Conservation (phyloP, 257 asterid genomes). For the Marsdenia floribunda region DNA sequence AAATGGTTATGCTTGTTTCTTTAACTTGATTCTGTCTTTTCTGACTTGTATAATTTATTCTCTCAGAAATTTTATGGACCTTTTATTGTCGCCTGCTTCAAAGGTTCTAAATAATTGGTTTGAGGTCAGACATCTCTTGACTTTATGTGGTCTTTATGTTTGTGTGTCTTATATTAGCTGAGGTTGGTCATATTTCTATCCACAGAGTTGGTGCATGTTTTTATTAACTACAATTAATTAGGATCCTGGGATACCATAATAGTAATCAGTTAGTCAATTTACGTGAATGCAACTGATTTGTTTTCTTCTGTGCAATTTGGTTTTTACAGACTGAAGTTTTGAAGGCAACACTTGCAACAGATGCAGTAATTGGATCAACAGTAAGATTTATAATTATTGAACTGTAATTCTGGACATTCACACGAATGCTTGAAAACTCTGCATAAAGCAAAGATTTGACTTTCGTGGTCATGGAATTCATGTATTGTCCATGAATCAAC, state of each 20-base stretch:
- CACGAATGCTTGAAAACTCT: background rate
- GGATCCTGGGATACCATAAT: too few species aligned
- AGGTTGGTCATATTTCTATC: background rate
- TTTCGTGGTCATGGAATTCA: background rate
- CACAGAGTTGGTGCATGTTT: background rate
- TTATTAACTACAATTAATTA: background rate
- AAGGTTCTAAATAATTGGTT: constrained; percentile 92
- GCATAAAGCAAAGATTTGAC: background rate
- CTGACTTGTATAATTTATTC: constrained; percentile 18
- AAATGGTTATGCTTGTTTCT: background rate
- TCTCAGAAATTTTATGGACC: constrained; percentile 89
- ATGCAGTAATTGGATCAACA: constrained; percentile 79
- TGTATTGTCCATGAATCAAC: background rate
- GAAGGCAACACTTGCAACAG: constrained; percentile 93
- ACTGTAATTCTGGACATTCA: constrained; percentile 6
- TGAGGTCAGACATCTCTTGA: constrained; percentile 50
- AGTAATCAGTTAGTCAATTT: background rate
- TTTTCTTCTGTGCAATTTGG: background rate
- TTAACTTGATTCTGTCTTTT: background rate
- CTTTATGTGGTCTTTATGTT: background rate
- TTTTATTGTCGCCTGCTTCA: constrained; percentile 83
- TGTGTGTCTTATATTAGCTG: background rate
- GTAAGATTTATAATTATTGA: constrained; percentile 32
- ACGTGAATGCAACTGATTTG: background rate
- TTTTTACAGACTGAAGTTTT: constrained; percentile 59